Conservation (phyloP, 495 filamentous ascomycete genomes). For the Penicillium atrosanguineum region DNA sequence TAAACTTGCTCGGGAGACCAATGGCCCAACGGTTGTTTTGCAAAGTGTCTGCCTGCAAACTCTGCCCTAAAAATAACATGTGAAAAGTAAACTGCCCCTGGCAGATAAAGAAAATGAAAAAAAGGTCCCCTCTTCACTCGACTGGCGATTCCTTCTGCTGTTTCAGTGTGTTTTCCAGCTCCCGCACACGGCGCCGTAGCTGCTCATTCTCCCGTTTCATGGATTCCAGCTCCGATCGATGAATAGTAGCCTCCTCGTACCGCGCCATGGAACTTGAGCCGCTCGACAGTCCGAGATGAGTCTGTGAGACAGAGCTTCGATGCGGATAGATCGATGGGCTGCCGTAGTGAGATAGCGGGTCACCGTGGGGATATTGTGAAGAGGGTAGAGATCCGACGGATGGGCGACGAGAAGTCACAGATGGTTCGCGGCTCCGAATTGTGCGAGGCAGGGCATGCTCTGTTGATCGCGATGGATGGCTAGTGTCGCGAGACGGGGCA, state of each 20-base stretch:
- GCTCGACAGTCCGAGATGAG: slow-evolving; percentile 25
- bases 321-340: slow-evolving; percentile 30
- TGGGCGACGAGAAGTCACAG: slow-evolving; percentile 43
- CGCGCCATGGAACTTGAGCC: slow-evolving; percentile 29
- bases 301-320: slow-evolving; percentile 31
- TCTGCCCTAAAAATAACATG: background rate
- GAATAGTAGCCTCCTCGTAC: slow-evolving; percentile 69
- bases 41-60: slow-evolving; percentile 18
- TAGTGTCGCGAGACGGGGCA: slow-evolving; percentile 45
- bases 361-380: slow-evolving; percentile 29
- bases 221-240: slow-evolving; percentile 67
- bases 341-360: slow-evolving; percentile 26
- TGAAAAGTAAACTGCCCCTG: background rate
- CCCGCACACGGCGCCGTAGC: slow-evolving; percentile 68
- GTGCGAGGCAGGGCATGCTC: slow-evolving; percentile 22
- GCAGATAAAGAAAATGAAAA: slow-evolving; percentile 1
- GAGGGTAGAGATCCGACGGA: slow-evolving; percentile 38
- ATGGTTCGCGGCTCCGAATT: slow-evolving; percentile 39
- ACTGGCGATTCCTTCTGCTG: slow-evolving; percentile 17
- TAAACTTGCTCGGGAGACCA: slow-evolving; percentile 2
- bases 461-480: slow-evolving; percentile 22
- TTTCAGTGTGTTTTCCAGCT: slow-evolving; percentile 57
- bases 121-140: background rate
- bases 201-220: slow-evolving; percentile 79
- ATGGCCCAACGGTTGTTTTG: background rate